Evolutionary conservation across 176 grass and related monocot species (phyloP).

Genomic region (Oryza glumipatula): DNA sequence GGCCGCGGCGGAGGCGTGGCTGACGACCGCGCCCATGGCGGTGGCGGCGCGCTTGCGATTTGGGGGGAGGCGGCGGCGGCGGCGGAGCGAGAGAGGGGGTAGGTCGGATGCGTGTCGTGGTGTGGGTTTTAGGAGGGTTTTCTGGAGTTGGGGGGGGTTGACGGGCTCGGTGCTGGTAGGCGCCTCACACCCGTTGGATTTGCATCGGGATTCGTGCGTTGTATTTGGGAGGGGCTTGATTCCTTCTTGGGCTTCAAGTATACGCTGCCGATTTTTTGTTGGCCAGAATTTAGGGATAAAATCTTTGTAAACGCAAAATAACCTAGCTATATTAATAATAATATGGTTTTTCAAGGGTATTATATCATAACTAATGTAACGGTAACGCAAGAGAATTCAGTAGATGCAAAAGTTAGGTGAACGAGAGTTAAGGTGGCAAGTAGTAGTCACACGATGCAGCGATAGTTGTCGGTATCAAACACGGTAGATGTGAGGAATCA

Average conservation of each 20-base stretch:
- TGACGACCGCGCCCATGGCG: slow-evolving; percentile 49
- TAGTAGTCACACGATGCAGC: too few relatives aligned
- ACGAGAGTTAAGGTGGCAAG: too few relatives aligned
- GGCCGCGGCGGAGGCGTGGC: slow-evolving; percentile 27
- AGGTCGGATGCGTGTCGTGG: not conserved
- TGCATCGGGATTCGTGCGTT: not conserved
- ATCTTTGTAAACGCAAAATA: too few relatives aligned
- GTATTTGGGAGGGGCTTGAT: not conserved
- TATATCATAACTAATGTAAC: too few relatives aligned
- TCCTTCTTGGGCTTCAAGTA: slow-evolving; percentile 12
- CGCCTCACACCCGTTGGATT: not conserved
- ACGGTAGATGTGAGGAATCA: too few relatives aligned
- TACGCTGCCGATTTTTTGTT: not conserved
- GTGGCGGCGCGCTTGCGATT: slow-evolving; percentile 1
- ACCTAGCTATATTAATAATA: too few relatives aligned
- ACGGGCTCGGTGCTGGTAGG: not conserved
- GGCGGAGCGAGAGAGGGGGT: not conserved
- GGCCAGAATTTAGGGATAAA: too few relatives aligned
- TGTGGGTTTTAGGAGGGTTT: slow-evolving; percentile 57
- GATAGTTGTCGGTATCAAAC: too few relatives aligned
- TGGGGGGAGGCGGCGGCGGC: not conserved
- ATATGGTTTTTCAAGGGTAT: too few relatives aligned
- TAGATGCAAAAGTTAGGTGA: too few relatives aligned
- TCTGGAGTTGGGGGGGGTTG: not conserved
- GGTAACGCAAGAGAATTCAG: too few relatives aligned